phyloP scores from a whole-genome alignment of 495 filamentous ascomycete genomes.

The Penicillium odoratum region DNA sequence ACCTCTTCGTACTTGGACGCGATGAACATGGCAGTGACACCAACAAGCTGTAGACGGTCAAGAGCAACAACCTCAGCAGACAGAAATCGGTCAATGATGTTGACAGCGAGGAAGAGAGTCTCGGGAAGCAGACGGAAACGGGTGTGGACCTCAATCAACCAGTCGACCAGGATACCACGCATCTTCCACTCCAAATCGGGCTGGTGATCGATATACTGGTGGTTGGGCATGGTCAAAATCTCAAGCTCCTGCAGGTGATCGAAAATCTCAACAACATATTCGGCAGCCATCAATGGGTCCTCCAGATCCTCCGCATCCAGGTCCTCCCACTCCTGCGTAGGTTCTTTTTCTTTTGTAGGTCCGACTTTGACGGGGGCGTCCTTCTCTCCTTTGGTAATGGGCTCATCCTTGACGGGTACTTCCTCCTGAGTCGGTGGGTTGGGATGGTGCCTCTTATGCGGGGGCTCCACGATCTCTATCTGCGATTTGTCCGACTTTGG shows the following conservation, averaged over 20 bases:
- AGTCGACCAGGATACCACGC: conserved; percentile 95
- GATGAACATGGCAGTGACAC: conserved; percentile 98
- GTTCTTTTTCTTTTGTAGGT: background rate
- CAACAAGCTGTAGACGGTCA: conserved; percentile 92
- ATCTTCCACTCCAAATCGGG: conserved; percentile 97
- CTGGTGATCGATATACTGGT: conserved; percentile 91
- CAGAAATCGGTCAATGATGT: conserved; percentile 97
- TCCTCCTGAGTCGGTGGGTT: conserved; percentile 31
- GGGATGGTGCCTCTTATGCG: too few relatives aligned
- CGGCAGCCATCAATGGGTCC: conserved; percentile 95
- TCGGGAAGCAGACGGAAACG: conserved; percentile 97
- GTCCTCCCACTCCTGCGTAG: background rate
- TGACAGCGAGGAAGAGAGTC: conserved; percentile 94
- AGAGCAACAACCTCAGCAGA: conserved; percentile 91
- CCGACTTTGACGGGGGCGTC: background rate
- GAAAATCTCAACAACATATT: conserved; percentile 97
- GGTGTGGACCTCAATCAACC: conserved; percentile 97
- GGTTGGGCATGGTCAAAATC: conserved; percentile 78
- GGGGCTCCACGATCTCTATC: too few relatives aligned
- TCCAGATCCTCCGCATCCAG: conserved; percentile 72
- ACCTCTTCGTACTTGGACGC: conserved; percentile 99
- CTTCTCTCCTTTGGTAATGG: background rate
- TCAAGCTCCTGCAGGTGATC: conserved; percentile 92
- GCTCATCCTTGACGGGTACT: background rate
- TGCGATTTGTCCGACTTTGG: too few relatives aligned